These are phyloP conservation scores for Bruguiera gymnorhiza DNA, from an alignment of 345 rosid genomes.

Conservation along the genomic window DNA sequence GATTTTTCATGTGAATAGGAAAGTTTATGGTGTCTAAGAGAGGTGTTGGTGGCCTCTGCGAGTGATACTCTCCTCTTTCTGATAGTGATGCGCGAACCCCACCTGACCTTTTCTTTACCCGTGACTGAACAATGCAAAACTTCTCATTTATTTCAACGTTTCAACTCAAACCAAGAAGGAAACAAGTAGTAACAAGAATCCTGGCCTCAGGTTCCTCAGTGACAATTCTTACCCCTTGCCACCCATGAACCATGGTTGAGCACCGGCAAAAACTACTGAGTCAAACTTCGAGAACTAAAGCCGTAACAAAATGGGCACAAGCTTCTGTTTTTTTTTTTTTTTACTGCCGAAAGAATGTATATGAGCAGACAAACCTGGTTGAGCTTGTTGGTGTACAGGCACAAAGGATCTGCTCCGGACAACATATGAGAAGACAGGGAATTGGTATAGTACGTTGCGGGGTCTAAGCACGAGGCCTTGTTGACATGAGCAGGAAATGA, in stretches of 20 bases:
- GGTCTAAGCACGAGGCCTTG: slow-evolving; percentile 37
- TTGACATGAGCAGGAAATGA: slow-evolving; percentile 52
- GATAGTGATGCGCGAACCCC: slow-evolving; percentile 71
- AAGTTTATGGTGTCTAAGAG: slow-evolving; percentile 87
- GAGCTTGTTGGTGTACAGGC: slow-evolving; percentile 36
- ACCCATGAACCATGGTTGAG: slow-evolving; percentile 1
- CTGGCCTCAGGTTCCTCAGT: neutral
- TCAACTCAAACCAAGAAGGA: slow-evolving; percentile 8
- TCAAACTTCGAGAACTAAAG: neutral
- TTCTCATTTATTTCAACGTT: slow-evolving; percentile 20
- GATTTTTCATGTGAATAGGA: slow-evolving; percentile 96
- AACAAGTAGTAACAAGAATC: neutral
- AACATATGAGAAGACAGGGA: slow-evolving; percentile 40
- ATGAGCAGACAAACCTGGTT: slow-evolving; percentile 35
- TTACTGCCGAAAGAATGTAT: neutral
- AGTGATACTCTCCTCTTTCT: slow-evolving; percentile 63
- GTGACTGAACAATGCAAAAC: slow-evolving; percentile 33
- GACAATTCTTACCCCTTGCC: neutral
- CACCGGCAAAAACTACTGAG: neutral
- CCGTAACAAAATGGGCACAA: slow-evolving; percentile 12
- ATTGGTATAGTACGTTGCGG: slow-evolving; percentile 26
- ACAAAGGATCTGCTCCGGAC: slow-evolving; percentile 46
- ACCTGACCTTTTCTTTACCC: slow-evolving; percentile 48
- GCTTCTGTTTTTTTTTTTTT: slow-evolving; percentile 3
- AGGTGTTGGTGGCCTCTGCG: slow-evolving; percentile 84